Conservation (phyloP, 2,329 filamentous ascomycete genomes). For the Mariannaea elegans region DNA sequence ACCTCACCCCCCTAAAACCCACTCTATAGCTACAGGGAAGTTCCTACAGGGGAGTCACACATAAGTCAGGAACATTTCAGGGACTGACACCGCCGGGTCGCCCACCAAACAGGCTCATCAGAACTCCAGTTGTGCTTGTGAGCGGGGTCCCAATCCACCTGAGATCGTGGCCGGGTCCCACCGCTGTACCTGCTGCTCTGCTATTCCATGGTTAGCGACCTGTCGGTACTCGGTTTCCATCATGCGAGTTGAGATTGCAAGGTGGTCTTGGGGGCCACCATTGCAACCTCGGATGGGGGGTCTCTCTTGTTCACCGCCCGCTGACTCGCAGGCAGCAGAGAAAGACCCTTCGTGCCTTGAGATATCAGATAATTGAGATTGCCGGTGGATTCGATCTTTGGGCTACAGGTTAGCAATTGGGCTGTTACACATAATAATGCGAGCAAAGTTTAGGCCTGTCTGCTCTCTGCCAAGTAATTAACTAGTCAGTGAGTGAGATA, state of each 20-base stretch:
- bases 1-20: no score
- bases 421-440: neutral
- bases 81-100: constrained; percentile 15
- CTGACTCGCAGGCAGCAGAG: neutral
- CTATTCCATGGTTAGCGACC: constrained; percentile 16
- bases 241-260: constrained; percentile 21
- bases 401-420: no score
- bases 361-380: neutral
- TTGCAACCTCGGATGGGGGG: neutral
- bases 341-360: neutral
- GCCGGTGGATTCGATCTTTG: no score
- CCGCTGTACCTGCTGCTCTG: constrained; percentile 15
- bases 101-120: constrained; percentile 6
- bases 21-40: constrained; percentile 1
- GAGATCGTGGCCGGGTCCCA: constrained; percentile 14
- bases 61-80: neutral
- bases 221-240: constrained; percentile 19
- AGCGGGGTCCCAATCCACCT: neutral
- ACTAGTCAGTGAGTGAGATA: neutral
- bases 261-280: no score
- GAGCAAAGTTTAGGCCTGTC: neutral
- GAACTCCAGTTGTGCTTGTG: neutral
- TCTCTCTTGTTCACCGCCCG: constrained; percentile 7
- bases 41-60: neutral
- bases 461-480: constrained; percentile 1